Evolutionary conservation across 768 basidiomycete genomes (phyloP).

Genomic region (Clathrus columnatus): DNA sequence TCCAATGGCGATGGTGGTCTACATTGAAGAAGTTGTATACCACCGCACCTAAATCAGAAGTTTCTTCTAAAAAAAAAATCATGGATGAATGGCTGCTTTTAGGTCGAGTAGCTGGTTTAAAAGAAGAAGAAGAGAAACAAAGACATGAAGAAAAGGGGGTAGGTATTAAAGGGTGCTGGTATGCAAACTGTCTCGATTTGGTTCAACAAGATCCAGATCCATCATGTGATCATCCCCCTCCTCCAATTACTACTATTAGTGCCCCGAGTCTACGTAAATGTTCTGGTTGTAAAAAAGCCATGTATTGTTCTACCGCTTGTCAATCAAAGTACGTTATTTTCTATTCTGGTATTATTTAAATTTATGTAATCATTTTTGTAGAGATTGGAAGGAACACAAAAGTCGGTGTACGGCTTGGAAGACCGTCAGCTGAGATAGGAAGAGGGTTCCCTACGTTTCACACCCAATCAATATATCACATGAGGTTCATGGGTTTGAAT

Average conservation of each 20-base stretch:
- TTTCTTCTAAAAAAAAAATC: neutral
- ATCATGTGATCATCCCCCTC: neutral
- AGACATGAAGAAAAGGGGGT: neutral
- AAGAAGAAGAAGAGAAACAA: neutral
- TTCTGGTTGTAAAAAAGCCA: slow-evolving; percentile 2
- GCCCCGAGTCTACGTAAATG: neutral
- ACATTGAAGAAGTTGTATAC: neutral
- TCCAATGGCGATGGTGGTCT: slow-evolving; percentile 7
- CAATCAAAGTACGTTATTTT: slow-evolving; percentile 1
- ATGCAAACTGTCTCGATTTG: neutral
- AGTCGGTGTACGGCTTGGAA: neutral
- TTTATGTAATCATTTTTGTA: neutral
- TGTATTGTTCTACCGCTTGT: neutral
- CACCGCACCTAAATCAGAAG: neutral
- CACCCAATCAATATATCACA: neutral
- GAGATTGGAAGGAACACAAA: slow-evolving; percentile 10
- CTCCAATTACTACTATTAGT: no score
- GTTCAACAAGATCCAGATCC: no score
- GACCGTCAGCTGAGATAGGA: neutral
- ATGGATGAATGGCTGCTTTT: slow-evolving; percentile 1
- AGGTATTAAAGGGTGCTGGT: slow-evolving; percentile 3
- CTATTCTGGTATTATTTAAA: neutral
- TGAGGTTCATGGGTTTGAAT: neutral
- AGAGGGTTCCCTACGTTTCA: neutral
- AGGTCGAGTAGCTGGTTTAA: slow-evolving; percentile 3